Base-by-base conservation (phyloP, 306 rosid species). In the Purshia tridentata region DNA sequence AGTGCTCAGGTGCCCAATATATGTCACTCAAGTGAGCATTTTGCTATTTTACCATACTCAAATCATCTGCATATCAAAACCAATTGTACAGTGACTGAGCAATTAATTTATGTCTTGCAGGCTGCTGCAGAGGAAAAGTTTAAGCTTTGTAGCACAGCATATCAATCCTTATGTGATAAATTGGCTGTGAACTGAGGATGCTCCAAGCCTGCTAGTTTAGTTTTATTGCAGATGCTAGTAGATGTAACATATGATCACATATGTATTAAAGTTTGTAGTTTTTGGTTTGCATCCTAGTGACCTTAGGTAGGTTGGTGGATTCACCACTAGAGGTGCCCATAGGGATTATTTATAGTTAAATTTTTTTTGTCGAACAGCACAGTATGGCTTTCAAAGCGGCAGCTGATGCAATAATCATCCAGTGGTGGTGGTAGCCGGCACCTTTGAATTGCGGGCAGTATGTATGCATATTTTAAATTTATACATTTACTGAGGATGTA, bases 81-180 rank as follows among this genome's bases (percentile, higher is more conserved):
- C 35, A 29, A 16, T 58, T 58, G 42, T 58, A 6, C 64, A 23
- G 6, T 13, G 41, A 13, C 67, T 16, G 22, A 39, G 11, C 41
- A 3, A 14, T 20, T 35, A 7, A 46, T 19, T 39, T 52, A 39
- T 65, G 10, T 65, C 61, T 16, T 65, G 74, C 84, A 86, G 95
- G 91, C 29, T 42, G 69, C 79, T 18, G 98, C 96, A 6, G 97
- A 93, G 85, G 97, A 93, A 80, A 90, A 86, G 85, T 90, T 90
- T 90, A 90, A 93, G 85, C 81, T 60, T 20, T 90, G 97, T 80
- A 87, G 93, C 19, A 84, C 95, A 19, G 97, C 98, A 52, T 88
- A 93, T 77, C 89, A 86, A 77, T 84, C 91, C 2, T 44, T 93
- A 79, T 88, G 97, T 50, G 86, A 86, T 75, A 90, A 85, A 82